These are phyloP conservation scores for Boletus hoseneyae DNA, from an alignment of 1,284 basidiomycete species.

Conservation along the genomic window DNA sequence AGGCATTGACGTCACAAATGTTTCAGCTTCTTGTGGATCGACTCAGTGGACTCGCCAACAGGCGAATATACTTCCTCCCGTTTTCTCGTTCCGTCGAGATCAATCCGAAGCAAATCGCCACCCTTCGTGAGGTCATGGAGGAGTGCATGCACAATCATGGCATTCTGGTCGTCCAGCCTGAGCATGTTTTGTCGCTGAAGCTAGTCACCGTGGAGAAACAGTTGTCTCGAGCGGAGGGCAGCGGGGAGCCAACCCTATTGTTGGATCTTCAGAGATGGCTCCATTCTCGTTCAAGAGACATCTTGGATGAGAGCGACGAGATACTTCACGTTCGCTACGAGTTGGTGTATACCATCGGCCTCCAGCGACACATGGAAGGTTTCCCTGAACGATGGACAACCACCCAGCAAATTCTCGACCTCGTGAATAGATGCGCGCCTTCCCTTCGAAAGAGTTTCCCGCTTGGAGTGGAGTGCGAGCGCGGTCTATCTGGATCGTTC, in stretches of 20 bases:
- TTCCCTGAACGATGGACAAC: conserved; percentile 47
- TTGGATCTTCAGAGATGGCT: conserved; percentile 37
- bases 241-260: conserved; percentile 10
- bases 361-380: conserved; percentile 39
- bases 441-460: conserved; percentile 16
- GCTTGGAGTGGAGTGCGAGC: conserved; percentile 13
- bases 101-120: conserved; percentile 14
- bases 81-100: conserved; percentile 42
- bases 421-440: conserved; percentile 19
- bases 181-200: conserved; percentile 50
- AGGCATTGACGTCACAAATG: conserved; percentile 43
- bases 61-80: conserved; percentile 48
- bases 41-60: conserved; percentile 41
- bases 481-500: conserved; percentile 24
- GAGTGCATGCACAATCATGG: conserved; percentile 41
- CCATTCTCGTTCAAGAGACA: conserved; percentile 35
- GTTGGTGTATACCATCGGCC: conserved; percentile 47
- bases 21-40: conserved; percentile 46
- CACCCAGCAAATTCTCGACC: conserved; percentile 38
- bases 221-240: conserved; percentile 1
- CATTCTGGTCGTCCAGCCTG: conserved; percentile 47
- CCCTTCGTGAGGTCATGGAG: conserved; percentile 30
- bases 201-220: conserved; percentile 41
- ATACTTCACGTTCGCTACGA: conserved; percentile 48
- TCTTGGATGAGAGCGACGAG: conserved; percentile 55